A percentile compares a stretch with the other conserved stretches of the same genome.
Evolutionary conservation across 1,284 basidiomycete species (phyloP).

Genomic region (Malassezia japonica): DNA sequence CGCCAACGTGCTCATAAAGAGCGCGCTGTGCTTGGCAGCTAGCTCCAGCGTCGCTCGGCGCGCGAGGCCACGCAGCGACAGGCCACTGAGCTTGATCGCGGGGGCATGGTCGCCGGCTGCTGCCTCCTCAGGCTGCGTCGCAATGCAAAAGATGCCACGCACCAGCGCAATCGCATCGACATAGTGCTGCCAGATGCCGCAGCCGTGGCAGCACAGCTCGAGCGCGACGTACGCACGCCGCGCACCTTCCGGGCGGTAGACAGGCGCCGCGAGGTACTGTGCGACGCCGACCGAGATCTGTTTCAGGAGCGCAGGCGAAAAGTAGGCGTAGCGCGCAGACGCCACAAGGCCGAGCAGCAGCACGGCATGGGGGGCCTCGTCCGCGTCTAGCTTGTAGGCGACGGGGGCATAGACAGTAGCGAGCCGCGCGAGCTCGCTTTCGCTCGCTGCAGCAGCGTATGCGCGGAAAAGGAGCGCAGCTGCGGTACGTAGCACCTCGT

Average conservation of each 20-base stretch:
- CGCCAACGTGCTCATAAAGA: constrained; percentile 90
- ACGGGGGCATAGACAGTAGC: constrained; percentile 42
- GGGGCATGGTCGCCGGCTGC: not conserved
- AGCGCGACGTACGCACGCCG: constrained; percentile 64
- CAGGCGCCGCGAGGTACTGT: constrained; percentile 7
- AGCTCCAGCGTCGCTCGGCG: constrained; percentile 73
- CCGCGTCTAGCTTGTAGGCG: constrained; percentile 52
- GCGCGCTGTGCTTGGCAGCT: constrained; percentile 68
- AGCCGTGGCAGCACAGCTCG: constrained; percentile 79
- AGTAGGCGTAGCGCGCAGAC: constrained; percentile 65
- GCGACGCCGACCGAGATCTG: constrained; percentile 74
- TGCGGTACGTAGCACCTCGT: constrained; percentile 23
- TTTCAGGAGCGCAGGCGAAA: constrained; percentile 65
- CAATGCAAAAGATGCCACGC: constrained; percentile 70
- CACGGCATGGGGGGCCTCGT: constrained; percentile 11
- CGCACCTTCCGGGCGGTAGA: constrained; percentile 53
- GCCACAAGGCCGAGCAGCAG: constrained; percentile 57
- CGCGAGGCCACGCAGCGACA: constrained; percentile 51
- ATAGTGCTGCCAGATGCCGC: constrained; percentile 87
- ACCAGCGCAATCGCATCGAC: constrained; percentile 82
- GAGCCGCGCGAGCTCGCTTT: constrained; percentile 20
- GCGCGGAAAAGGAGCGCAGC: constrained; percentile 18
- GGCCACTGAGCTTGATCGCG: not conserved
- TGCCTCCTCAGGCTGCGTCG: constrained; percentile 71
- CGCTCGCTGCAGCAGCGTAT: constrained; percentile 11